A percentile compares a stretch with the other conserved stretches of the same genome.
Evolutionary conservation across 2,329 filamentous ascomycete species (phyloP).

Genomic region (Pseudogymnoascus sp.): DNA sequence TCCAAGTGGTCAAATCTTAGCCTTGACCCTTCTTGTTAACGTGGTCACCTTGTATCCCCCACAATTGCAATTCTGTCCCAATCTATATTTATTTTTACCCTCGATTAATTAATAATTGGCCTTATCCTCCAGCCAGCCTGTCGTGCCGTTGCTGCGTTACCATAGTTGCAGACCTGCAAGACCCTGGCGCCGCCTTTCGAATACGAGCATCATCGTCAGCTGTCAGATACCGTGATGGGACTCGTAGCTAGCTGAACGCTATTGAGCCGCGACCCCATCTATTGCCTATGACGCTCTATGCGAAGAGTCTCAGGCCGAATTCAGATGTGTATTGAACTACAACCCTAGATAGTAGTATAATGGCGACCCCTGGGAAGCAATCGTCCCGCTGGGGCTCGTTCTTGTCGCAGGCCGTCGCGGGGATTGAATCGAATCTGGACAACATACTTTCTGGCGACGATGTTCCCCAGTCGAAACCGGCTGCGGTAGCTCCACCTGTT

Average conservation of each 20-base stretch:
- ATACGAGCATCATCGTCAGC: slow-evolving; percentile 9
- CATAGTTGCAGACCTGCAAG: neutral
- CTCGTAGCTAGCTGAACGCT: neutral
- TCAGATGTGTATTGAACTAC: neutral
- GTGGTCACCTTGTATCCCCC: slow-evolving; percentile 5
- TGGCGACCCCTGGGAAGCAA: slow-evolving; percentile 31
- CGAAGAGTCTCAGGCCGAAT: neutral
- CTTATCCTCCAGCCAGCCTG: neutral
- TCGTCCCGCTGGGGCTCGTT: slow-evolving; percentile 68
- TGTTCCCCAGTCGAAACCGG: slow-evolving; percentile 36
- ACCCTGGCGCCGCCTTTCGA: neutral
- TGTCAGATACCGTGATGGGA: slow-evolving; percentile 5
- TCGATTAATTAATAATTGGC: slow-evolving; percentile 1
- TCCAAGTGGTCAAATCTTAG: neutral
- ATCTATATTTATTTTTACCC: neutral
- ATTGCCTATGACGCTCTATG: slow-evolving; percentile 1
- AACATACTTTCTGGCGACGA: slow-evolving; percentile 80
- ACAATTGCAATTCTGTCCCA: neutral
- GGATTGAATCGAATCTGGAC: slow-evolving; percentile 87
- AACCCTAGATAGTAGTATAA: slow-evolving; percentile 13
- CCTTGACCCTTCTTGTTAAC: neutral
- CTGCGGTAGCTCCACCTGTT: slow-evolving; percentile 30
- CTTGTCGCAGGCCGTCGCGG: slow-evolving; percentile 82
- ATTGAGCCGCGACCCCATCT: slow-evolving; percentile 2
- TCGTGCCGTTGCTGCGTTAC: neutral